These are phyloP conservation scores for Beauveria asiatica DNA, from an alignment of 2,329 filamentous ascomycete genomes.

Conservation along the genomic window DNA sequence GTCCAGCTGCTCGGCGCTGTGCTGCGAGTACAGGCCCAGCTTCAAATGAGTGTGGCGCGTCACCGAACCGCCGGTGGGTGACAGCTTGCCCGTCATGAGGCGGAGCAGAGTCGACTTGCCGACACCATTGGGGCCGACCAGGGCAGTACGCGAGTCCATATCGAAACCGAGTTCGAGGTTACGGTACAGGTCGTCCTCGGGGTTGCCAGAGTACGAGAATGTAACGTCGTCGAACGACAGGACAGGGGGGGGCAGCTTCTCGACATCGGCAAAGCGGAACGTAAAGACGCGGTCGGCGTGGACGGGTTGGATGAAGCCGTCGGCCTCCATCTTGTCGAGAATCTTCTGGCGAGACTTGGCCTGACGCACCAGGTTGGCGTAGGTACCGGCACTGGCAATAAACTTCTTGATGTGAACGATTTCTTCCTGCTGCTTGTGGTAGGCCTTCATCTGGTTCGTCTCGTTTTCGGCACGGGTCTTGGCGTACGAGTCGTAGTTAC, in stretches of 20 bases:
- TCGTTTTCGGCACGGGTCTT: constrained; percentile 95
- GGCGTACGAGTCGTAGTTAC: constrained; percentile 97
- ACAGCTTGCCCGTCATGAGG: constrained; percentile 93
- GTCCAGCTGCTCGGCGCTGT: constrained; percentile 96
- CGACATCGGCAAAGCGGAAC: constrained; percentile 96
- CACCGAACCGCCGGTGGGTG: constrained; percentile 71
- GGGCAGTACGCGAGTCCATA: constrained; percentile 96
- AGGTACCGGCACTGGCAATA: constrained; percentile 98
- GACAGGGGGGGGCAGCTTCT: constrained; percentile 97
- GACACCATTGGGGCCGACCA: constrained; percentile 97
- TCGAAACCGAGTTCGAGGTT: constrained; percentile 97
- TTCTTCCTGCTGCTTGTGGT: constrained; percentile 98
- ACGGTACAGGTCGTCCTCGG: constrained; percentile 89
- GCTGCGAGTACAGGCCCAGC: constrained; percentile 95
- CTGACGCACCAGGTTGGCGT: constrained; percentile 97
- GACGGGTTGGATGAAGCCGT: constrained; percentile 94
- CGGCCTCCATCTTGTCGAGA: constrained; percentile 99
- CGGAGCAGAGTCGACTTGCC: constrained; percentile 95
- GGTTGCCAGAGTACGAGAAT: constrained; percentile 90
- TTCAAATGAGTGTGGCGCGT: constrained; percentile 96
- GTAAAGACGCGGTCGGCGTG: constrained; percentile 79
- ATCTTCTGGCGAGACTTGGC: constrained; percentile 99
- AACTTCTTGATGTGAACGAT: constrained; percentile 99
- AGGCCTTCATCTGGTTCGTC: constrained; percentile 97
- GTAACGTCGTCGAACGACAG: constrained; percentile 95